Evolutionary conservation across 495 filamentous ascomycete species (phyloP).

Genomic region (Talaromyces liani): DNA sequence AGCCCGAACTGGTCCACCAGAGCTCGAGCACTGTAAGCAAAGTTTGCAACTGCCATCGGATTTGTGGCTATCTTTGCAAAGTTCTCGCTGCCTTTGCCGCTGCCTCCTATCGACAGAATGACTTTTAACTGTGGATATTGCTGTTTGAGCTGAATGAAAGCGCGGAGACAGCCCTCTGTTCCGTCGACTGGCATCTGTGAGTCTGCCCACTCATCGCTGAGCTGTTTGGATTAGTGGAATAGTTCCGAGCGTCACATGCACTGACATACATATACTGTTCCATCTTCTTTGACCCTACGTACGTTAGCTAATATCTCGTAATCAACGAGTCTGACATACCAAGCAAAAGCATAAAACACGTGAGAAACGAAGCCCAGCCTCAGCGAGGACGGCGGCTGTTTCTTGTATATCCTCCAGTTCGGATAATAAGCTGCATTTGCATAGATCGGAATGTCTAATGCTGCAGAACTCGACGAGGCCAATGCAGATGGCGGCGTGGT

Average conservation of each 20-base stretch:
- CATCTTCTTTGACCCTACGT: conserved; percentile 64
- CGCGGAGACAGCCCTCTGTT: conserved; percentile 66
- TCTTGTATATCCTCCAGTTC: conserved; percentile 72
- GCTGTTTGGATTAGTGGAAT: conserved; percentile 35
- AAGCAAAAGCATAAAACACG: conserved; percentile 85
- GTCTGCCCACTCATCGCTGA: conserved; percentile 85
- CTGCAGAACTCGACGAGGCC: conserved; percentile 13
- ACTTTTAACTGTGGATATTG: conserved; percentile 69
- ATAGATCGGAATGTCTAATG: conserved; percentile 35
- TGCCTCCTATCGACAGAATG: conserved; percentile 81
- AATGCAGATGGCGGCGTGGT: conserved; percentile 18
- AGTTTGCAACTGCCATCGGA: conserved; percentile 54
- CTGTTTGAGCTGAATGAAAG: conserved; percentile 66
- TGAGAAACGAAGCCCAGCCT: conserved; percentile 64
- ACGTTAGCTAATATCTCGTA: background rate
- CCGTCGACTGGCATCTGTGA: conserved; percentile 73
- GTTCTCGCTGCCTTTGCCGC: conserved; percentile 66
- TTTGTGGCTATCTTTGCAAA: conserved; percentile 68
- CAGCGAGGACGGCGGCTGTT: conserved; percentile 70
- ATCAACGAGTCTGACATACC: conserved; percentile 24
- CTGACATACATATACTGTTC: conserved; percentile 65
- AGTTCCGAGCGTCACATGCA: background rate
- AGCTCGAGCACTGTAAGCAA: conserved; percentile 62
- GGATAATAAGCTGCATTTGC: conserved; percentile 85
- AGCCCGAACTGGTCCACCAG: conserved; percentile 69